These are phyloP conservation scores for Rhodotorula sp. DNA, from an alignment of 1,284 basidiomycete species.

Conservation along the genomic window DNA sequence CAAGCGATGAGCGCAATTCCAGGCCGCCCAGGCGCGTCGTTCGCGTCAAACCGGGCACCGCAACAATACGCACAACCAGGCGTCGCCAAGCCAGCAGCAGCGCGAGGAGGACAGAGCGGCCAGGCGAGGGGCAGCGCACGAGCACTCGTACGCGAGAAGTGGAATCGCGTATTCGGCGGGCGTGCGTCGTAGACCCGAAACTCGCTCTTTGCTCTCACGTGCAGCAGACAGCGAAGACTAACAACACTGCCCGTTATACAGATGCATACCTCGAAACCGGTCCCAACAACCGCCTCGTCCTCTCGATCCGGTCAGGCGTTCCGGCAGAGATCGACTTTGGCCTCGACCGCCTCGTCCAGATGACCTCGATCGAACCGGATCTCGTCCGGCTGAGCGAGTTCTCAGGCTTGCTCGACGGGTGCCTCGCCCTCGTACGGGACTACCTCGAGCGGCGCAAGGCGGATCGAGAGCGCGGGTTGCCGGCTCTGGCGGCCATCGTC, in stretches of 20 bases:
- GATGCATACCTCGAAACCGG: conserved; percentile 45
- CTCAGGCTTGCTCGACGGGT: conserved; percentile 70
- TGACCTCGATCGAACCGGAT: conserved; percentile 64
- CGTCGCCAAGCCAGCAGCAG: not conserved
- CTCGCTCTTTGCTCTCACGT: not conserved
- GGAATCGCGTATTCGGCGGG: conserved; percentile 13
- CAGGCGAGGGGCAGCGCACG: not conserved
- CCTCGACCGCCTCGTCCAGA: conserved; percentile 68
- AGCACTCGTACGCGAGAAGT: conserved; percentile 3
- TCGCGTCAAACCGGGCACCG: not conserved
- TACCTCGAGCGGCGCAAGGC: conserved; percentile 56
- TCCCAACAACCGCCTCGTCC: conserved; percentile 72
- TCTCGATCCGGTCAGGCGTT: conserved; percentile 72
- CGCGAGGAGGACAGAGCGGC: not conserved
- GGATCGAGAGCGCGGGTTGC: conserved; percentile 4
- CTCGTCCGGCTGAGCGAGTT: conserved; percentile 65
- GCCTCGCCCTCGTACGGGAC: conserved; percentile 71
- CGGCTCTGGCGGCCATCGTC: not conserved
- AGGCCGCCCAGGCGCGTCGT: not conserved
- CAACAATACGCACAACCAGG: conserved; percentile 11
- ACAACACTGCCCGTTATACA: conserved; percentile 1
- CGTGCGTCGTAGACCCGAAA: conserved; percentile 8
- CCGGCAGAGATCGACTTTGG: conserved; percentile 74
- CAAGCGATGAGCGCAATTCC: not conserved
- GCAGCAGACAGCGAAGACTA: not conserved